phyloP scores from a whole-genome alignment of 805 yeast species.

The Saccharomycopsis sp. region DNA sequence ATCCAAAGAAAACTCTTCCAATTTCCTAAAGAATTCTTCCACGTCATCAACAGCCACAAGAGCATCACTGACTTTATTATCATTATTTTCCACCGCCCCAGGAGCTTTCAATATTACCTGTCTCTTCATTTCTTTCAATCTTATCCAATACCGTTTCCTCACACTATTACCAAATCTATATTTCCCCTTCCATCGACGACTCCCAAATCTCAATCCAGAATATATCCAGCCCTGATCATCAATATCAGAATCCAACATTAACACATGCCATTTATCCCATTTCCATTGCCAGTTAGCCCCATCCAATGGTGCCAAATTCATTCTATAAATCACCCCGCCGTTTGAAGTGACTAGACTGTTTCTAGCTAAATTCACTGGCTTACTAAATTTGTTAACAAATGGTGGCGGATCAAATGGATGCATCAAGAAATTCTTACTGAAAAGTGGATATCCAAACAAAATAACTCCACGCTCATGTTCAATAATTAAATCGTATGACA shows the following conservation, averaged over 20 bases:
- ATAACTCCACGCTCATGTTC: slow-evolving; percentile 20
- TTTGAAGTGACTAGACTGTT: slow-evolving; percentile 4
- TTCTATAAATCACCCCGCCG: slow-evolving; percentile 11
- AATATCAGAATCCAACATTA: slow-evolving; percentile 54
- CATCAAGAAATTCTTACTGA: slow-evolving; percentile 14
- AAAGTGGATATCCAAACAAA: slow-evolving; percentile 20
- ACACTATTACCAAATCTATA: slow-evolving; percentile 53
- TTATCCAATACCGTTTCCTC: slow-evolving; percentile 60
- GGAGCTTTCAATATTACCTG: neutral
- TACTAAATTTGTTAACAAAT: slow-evolving; percentile 10
- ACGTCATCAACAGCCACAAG: neutral
- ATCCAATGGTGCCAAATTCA: slow-evolving; percentile 15
- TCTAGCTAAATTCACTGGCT: slow-evolving; percentile 9
- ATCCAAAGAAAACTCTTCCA: slow-evolving; percentile 3
- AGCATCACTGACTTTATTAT: neutral
- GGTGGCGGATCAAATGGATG: slow-evolving; percentile 15
- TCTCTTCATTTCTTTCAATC: slow-evolving; percentile 25
- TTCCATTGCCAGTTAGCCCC: slow-evolving; percentile 49
- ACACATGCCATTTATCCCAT: slow-evolving; percentile 68
- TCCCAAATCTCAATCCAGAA: slow-evolving; percentile 39
- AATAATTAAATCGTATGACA: slow-evolving; percentile 18
- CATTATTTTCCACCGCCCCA: neutral
- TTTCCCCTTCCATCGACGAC: slow-evolving; percentile 57
- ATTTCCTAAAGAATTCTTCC: slow-evolving; percentile 1
- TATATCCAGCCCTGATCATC: slow-evolving; percentile 88